phyloP scores from a whole-genome alignment of 352 stramenopile genomes.

The Phytophthora pinifolia region DNA sequence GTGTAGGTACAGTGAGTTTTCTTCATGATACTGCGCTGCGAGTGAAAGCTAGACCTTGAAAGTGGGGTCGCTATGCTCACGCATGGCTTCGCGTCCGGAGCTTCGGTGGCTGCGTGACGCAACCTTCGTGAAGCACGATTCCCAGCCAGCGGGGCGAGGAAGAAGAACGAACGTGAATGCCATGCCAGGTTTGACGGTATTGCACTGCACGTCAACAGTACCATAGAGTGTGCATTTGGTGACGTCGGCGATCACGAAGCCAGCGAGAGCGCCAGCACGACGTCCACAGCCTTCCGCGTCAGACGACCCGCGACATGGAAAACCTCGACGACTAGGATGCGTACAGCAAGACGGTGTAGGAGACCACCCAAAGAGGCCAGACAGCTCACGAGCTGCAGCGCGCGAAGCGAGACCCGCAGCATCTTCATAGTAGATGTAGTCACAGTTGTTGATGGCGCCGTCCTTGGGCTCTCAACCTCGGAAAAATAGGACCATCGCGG shows the following conservation, averaged over 20 bases:
- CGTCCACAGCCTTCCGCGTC: slow-evolving; percentile 23
- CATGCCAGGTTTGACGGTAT: slow-evolving; percentile 34
- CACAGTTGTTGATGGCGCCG: background rate
- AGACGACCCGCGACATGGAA: slow-evolving; percentile 18
- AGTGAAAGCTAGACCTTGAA: slow-evolving; percentile 1
- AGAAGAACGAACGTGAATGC: slow-evolving; percentile 44
- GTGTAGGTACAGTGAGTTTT: too few relatives aligned
- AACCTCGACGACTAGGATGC: slow-evolving; percentile 33
- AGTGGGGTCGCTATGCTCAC: background rate
- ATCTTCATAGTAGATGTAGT: slow-evolving; percentile 5
- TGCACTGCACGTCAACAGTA: slow-evolving; percentile 27
- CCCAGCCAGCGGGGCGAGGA: slow-evolving; percentile 30
- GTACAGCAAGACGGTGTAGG: slow-evolving; percentile 42
- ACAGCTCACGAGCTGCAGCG: slow-evolving; percentile 41
- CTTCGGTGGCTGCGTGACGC: background rate
- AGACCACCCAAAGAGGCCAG: too few relatives aligned
- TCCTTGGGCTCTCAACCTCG: too few relatives aligned
- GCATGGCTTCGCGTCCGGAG: background rate
- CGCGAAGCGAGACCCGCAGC: slow-evolving; percentile 25
- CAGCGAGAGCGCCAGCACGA: slow-evolving; percentile 22
- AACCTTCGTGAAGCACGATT: slow-evolving; percentile 6
- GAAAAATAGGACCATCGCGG: too few relatives aligned
- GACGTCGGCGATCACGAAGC: slow-evolving; percentile 34
- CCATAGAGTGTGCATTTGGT: slow-evolving; percentile 32
- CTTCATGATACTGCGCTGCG: too few relatives aligned